phyloP scores from a whole-genome alignment of 257 asterid species.

The Phtheirospermum japonicum region DNA sequence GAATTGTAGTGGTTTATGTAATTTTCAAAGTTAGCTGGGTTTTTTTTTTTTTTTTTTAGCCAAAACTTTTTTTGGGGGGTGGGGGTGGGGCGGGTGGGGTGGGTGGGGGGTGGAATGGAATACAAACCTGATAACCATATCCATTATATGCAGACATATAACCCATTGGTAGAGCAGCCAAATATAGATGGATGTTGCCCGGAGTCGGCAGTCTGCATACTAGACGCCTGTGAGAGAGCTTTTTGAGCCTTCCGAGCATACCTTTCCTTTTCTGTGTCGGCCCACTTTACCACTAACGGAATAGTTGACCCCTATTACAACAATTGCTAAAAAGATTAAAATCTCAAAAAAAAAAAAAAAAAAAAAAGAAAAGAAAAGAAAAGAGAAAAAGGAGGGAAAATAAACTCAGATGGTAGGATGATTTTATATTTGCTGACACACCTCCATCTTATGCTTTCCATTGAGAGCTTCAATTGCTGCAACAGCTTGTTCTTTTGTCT shows the following conservation, averaged over 20 bases:
- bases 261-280: constrained; percentile 97
- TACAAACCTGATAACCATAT: constrained; percentile 87
- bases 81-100: no score
- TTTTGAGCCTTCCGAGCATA: constrained; percentile 86
- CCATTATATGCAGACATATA: constrained; percentile 79
- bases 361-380: no score
- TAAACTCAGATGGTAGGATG: no score
- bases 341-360: constrained; percentile 18
- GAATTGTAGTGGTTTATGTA: not conserved
- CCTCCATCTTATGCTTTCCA: constrained; percentile 98
- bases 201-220: constrained; percentile 45
- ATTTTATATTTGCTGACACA: constrained; percentile 34
- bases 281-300: constrained; percentile 98
- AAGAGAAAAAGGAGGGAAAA: no score
- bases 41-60: not conserved
- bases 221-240: constrained; percentile 57
- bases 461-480: constrained; percentile 85
- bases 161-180: constrained; percentile 79
- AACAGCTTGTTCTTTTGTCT: constrained; percentile 85
- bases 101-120: no score
- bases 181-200: constrained; percentile 65
- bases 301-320: constrained; percentile 64
- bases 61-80: no score
- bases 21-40: not conserved
- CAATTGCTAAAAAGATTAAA: constrained; percentile 19